Conservation (phyloP, 768 basidiomycete species). For the Agaricus blazei region DNA sequence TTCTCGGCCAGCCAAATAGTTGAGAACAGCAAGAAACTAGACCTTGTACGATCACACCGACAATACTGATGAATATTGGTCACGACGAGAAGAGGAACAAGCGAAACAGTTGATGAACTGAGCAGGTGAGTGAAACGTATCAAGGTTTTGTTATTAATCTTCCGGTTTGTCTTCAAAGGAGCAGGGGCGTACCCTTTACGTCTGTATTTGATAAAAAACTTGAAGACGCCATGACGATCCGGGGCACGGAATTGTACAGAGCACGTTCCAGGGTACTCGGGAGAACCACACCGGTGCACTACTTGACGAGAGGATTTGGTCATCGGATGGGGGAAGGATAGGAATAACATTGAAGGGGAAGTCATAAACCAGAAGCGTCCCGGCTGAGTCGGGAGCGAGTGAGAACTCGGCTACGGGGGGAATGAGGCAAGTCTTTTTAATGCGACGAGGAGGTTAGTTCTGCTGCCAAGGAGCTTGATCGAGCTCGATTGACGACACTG, state of each 20-base stretch:
- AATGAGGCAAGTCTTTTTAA: slow-evolving; percentile 71
- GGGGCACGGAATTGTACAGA: slow-evolving; percentile 84
- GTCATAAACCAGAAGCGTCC: slow-evolving; percentile 80
- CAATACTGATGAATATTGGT: slow-evolving; percentile 93
- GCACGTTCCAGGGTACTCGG: slow-evolving; percentile 51
- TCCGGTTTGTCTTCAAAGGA: background rate
- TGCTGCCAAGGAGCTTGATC: slow-evolving; percentile 46
- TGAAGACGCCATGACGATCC: slow-evolving; percentile 97
- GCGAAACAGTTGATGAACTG: slow-evolving; percentile 70
- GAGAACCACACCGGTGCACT: slow-evolving; percentile 70
- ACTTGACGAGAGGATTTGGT: slow-evolving; percentile 38
- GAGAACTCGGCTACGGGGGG: slow-evolving; percentile 90
- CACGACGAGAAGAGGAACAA: slow-evolving; percentile 88
- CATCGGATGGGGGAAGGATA: slow-evolving; percentile 41
- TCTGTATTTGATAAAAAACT: slow-evolving; percentile 88
- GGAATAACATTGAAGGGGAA: slow-evolving; percentile 70
- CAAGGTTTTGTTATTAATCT: slow-evolving; percentile 4
- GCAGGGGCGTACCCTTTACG: slow-evolving; percentile 67
- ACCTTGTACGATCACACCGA: slow-evolving; percentile 81
- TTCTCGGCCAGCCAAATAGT: slow-evolving; percentile 86
- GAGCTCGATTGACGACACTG: too few relatives aligned
- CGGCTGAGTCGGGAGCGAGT: slow-evolving; percentile 80
- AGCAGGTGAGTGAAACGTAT: slow-evolving; percentile 58
- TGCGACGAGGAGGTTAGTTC: slow-evolving; percentile 81
- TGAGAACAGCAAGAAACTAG: slow-evolving; percentile 83